Percentiles rank a stretch among this genome's conserved stretches.
Evolutionary conservation across 2,329 filamentous ascomycete species (phyloP).

Genomic region (Domatiomyces catenatus): DNA sequence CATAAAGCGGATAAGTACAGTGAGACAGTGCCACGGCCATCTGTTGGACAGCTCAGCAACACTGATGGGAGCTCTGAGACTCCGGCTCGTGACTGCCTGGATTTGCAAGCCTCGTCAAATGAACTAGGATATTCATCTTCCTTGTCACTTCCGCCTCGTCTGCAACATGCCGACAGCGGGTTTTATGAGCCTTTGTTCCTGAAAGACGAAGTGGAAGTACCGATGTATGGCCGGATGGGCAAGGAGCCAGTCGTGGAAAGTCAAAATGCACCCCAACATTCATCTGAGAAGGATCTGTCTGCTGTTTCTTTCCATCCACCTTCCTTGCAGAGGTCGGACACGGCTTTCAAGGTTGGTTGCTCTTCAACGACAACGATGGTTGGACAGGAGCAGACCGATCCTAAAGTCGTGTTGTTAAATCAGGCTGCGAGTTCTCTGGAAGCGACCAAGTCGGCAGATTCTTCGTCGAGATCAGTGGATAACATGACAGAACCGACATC

Average conservation of each 20-base stretch:
- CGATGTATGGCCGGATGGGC: neutral
- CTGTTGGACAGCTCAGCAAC: neutral
- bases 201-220: neutral
- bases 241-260: neutral
- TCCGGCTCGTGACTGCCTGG: constrained; percentile 1
- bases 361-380: neutral
- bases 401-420: neutral
- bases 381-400: neutral
- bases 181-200: constrained; percentile 10
- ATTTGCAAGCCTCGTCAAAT: neutral
- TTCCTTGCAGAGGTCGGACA: neutral
- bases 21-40: neutral
- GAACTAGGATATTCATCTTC: neutral
- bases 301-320: neutral
- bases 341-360: neutral
- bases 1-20: neutral
- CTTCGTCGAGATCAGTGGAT: neutral
- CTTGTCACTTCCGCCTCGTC: constrained; percentile 1
- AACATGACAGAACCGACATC: neutral
- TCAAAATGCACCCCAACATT: neutral
- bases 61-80: neutral
- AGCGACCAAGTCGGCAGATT: neutral
- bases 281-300: neutral
- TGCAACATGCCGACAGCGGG: constrained; percentile 10
- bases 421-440: neutral